phyloP scores from a whole-genome alignment of 2,329 filamentous ascomycete species.

The Aureobasidium melanogenum region DNA sequence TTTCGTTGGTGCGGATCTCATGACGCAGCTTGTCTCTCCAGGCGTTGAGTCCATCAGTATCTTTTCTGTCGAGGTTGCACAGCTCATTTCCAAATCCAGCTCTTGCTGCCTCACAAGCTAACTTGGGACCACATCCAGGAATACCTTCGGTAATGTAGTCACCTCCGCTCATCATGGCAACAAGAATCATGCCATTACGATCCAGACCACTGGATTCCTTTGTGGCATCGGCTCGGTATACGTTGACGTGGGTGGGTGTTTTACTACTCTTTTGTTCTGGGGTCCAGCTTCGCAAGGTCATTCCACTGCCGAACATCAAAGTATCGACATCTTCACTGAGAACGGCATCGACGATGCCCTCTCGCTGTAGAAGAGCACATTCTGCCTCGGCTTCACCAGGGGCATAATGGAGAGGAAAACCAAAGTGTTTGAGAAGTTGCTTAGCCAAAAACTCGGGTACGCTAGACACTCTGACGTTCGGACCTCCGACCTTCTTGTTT shows the following conservation, averaged over 20 bases:
- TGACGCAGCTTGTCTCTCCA: slow-evolving; percentile 68
- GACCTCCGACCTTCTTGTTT: slow-evolving; percentile 58
- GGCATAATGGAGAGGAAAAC: slow-evolving; percentile 74
- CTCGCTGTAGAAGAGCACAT: slow-evolving; percentile 74
- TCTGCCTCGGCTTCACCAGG: slow-evolving; percentile 95
- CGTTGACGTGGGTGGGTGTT: slow-evolving; percentile 72
- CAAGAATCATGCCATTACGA: slow-evolving; percentile 81
- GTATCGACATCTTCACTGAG: slow-evolving; percentile 95
- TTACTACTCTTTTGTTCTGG: slow-evolving; percentile 58
- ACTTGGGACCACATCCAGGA: slow-evolving; percentile 74
- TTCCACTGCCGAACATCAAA: slow-evolving; percentile 86
- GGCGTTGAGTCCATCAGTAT: slow-evolving; percentile 48
- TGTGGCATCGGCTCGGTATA: slow-evolving; percentile 60
- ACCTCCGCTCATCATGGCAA: slow-evolving; percentile 90
- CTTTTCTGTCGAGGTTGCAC: slow-evolving; percentile 54
- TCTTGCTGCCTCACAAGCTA: slow-evolving; percentile 80
- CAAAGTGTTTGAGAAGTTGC: slow-evolving; percentile 73
- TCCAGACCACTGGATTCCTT: slow-evolving; percentile 56
- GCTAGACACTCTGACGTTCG: slow-evolving; percentile 53
- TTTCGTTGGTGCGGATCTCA: slow-evolving; percentile 77
- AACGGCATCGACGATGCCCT: slow-evolving; percentile 83
- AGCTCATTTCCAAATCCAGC: slow-evolving; percentile 77
- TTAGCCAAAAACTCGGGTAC: slow-evolving; percentile 71
- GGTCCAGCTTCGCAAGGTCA: slow-evolving; percentile 75
- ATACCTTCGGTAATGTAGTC: slow-evolving; percentile 89